A percentile compares a stretch with the other conserved stretches of the same genome.
Conservation (phyloP, 1,284 basidiomycete genomes). For the Cryptococcus sp. region DNA sequence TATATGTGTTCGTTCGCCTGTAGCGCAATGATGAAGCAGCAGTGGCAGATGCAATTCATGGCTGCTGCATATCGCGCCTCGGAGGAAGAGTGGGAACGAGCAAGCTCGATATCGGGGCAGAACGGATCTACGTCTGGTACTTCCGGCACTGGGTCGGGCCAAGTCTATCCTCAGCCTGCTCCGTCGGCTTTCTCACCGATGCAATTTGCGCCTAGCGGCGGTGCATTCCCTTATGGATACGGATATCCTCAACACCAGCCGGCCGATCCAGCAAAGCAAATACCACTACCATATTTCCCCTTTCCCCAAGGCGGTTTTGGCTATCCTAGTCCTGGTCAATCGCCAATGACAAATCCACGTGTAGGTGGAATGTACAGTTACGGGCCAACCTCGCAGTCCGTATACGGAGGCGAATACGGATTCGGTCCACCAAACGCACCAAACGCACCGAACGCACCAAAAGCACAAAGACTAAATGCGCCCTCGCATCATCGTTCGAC, state of each 20-base stretch:
- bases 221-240: not conserved
- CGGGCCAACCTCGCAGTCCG: conserved; percentile 37
- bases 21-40: conserved; percentile 39
- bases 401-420: conserved; percentile 47
- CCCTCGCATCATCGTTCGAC: no score
- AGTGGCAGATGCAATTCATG: conserved; percentile 47
- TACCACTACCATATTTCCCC: not conserved
- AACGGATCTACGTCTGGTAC: conserved; percentile 4
- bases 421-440: conserved; percentile 20
- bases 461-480: no score
- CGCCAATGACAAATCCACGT: not conserved
- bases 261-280: not conserved
- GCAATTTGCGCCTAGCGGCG: not conserved
- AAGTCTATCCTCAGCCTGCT: conserved; percentile 6
- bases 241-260: conserved; percentile 5
- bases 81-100: conserved; percentile 50
- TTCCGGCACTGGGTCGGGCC: conserved; percentile 1
- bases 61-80: conserved; percentile 44
- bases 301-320: not conserved
- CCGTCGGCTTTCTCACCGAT: not conserved
- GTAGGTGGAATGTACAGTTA: conserved; percentile 40
- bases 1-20: not conserved
- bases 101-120: conserved; percentile 29
- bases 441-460: conserved; percentile 6
- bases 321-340: not conserved